phyloP scores from a whole-genome alignment of 306 rosid species.

The Dryas alaskensis region DNA sequence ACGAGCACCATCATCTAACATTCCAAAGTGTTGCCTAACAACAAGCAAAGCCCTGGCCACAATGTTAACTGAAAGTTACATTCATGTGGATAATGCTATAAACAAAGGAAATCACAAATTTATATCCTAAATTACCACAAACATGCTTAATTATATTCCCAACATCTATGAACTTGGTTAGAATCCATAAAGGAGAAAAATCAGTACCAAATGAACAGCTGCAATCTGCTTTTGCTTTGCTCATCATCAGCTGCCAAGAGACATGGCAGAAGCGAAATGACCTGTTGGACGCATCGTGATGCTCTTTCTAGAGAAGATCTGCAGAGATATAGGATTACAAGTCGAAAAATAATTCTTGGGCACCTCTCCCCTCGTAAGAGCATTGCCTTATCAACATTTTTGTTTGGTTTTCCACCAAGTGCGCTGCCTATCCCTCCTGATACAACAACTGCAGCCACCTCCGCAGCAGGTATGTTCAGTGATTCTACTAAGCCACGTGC shows the following conservation, averaged over 20 bases:
- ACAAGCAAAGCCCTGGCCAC: conserved; percentile 82
- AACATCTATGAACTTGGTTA: conserved; percentile 14
- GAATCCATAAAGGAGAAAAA: conserved; percentile 14
- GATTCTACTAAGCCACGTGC: conserved; percentile 99
- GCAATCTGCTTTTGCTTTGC: conserved; percentile 90
- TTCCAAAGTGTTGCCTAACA: conserved; percentile 78
- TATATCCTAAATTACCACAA: not conserved
- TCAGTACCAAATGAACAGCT: conserved; percentile 85
- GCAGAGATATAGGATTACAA: conserved; percentile 81
- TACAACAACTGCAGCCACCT: conserved; percentile 98
- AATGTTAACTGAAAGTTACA: conserved; percentile 37
- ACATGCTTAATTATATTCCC: conserved; percentile 16
- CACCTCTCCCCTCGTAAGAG: conserved; percentile 85
- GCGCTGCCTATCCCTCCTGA: conserved; percentile 94
- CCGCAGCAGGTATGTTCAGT: conserved; percentile 96
- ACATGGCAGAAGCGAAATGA: conserved; percentile 77
- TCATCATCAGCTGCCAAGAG: conserved; percentile 88
- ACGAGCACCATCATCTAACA: conserved; percentile 85
- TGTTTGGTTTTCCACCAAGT: conserved; percentile 80
- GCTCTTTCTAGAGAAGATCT: conserved; percentile 88
- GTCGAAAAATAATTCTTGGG: conserved; percentile 85
- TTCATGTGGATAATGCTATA: conserved; percentile 14
- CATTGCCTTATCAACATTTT: conserved; percentile 90
- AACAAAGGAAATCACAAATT: not conserved
- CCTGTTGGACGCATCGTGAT: conserved; percentile 76